Percentiles rank a stretch among this genome's conserved stretches.
Evolutionary conservation across 345 rosid species (phyloP).

Genomic region (Rhodomyrtus tomentosa): DNA sequence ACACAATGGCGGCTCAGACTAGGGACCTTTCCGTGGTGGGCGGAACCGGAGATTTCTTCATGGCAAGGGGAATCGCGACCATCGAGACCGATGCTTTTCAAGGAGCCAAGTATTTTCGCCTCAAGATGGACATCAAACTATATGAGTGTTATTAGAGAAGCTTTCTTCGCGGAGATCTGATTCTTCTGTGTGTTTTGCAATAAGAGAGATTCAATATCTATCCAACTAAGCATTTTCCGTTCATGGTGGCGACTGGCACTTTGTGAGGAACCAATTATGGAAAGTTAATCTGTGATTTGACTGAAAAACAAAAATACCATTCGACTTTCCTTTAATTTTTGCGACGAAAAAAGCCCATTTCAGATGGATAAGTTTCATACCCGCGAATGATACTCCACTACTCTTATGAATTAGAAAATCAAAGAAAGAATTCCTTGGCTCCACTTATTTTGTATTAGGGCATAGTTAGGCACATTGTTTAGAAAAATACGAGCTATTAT

Average conservation of each 20-base stretch:
- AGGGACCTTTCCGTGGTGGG: conserved; percentile 62
- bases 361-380: background rate
- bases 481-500: background rate
- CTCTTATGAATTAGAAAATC: background rate
- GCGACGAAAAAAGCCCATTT: background rate
- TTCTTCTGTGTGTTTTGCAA: background rate
- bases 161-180: background rate
- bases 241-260: background rate
- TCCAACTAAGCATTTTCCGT: conserved; percentile 11
- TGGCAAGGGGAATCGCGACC: conserved; percentile 57
- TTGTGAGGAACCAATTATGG: background rate
- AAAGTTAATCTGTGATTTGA: background rate
- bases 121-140: conserved; percentile 26
- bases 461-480: background rate
- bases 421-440: background rate
- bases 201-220: background rate
- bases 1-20: conserved; percentile 35
- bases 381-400: background rate
- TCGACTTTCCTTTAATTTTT: background rate
- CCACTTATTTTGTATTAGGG: background rate
- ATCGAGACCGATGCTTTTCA: conserved; percentile 32
- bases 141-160: background rate
- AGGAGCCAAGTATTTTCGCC: conserved; percentile 46
- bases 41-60: conserved; percentile 68
- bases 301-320: background rate